Percentiles rank a stretch among this genome's conserved stretches.
Conservation (phyloP, 768 basidiomycete species). For the Lentinus tigrinus region DNA sequence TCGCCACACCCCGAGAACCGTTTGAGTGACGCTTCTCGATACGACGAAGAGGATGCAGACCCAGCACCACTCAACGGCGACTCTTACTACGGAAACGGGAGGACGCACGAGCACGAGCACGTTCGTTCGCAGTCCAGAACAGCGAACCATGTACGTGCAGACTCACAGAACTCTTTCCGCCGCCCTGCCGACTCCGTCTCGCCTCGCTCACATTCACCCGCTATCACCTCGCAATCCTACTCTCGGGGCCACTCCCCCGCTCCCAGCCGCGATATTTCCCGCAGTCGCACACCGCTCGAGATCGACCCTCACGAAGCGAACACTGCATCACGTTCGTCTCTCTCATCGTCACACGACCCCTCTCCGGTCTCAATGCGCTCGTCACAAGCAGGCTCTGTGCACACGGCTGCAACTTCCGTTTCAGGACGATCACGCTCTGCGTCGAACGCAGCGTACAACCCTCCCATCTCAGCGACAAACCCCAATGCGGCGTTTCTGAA, state of each 20-base stretch:
- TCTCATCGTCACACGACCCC: constrained; percentile 25
- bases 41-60: constrained; percentile 26
- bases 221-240: constrained; percentile 19
- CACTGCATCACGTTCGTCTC: constrained; percentile 26
- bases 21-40: constrained; percentile 65
- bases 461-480: constrained; percentile 74
- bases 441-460: constrained; percentile 59
- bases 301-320: constrained; percentile 25
- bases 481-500: constrained; percentile 90
- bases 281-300: constrained; percentile 23
- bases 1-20: constrained; percentile 42
- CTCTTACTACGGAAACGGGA: constrained; percentile 14
- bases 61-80: not conserved
- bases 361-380: constrained; percentile 27
- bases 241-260: constrained; percentile 22
- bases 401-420: constrained; percentile 33
- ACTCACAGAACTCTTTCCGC: constrained; percentile 18
- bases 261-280: constrained; percentile 7
- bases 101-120: constrained; percentile 15
- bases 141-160: constrained; percentile 15
- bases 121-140: constrained; percentile 6
- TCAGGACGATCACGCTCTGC: constrained; percentile 53
- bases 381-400: constrained; percentile 52
- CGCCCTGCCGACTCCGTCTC: constrained; percentile 7
- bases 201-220: constrained; percentile 11